These are phyloP conservation scores for Psilocybe cubensis DNA, from an alignment of 768 basidiomycete species.

Conservation along the genomic window DNA sequence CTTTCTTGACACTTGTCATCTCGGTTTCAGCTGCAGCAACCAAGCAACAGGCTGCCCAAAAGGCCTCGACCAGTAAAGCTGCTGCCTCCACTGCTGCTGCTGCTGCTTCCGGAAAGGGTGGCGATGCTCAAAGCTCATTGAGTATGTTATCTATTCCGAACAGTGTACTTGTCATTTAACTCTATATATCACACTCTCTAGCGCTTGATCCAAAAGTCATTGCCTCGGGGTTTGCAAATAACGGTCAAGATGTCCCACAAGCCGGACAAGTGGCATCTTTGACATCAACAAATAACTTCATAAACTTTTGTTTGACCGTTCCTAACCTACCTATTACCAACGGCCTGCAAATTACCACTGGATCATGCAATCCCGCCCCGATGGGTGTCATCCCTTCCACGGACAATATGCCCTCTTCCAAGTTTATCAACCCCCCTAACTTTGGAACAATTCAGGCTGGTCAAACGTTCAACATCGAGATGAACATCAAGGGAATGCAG, in stretches of 20 bases:
- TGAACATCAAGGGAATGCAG: constrained; percentile 37
- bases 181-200: not conserved
- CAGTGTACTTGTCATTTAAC: not conserved
- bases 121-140: not conserved
- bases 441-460: constrained; percentile 41
- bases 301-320: constrained; percentile 48
- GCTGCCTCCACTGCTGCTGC: not conserved
- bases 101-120: not conserved
- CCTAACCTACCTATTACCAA: constrained; percentile 58
- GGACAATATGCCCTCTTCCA: constrained; percentile 43
- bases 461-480: constrained; percentile 44
- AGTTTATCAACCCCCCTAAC: constrained; percentile 38
- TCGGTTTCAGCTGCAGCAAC: constrained; percentile 28
- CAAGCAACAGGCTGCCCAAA: not conserved
- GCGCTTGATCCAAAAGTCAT: constrained; percentile 31
- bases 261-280: constrained; percentile 46
- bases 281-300: constrained; percentile 28
- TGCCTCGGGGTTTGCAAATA: constrained; percentile 29
- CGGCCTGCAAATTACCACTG: constrained; percentile 29
- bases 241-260: constrained; percentile 29
- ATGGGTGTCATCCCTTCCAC: constrained; percentile 48
- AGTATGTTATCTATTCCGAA: not conserved
- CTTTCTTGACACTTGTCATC: constrained; percentile 43
- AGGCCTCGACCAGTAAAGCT: not conserved
- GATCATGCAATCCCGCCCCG: constrained; percentile 15